Conservation (phyloP, 2,329 filamentous ascomycete species). For the Bimuria novae-zelandiae region DNA sequence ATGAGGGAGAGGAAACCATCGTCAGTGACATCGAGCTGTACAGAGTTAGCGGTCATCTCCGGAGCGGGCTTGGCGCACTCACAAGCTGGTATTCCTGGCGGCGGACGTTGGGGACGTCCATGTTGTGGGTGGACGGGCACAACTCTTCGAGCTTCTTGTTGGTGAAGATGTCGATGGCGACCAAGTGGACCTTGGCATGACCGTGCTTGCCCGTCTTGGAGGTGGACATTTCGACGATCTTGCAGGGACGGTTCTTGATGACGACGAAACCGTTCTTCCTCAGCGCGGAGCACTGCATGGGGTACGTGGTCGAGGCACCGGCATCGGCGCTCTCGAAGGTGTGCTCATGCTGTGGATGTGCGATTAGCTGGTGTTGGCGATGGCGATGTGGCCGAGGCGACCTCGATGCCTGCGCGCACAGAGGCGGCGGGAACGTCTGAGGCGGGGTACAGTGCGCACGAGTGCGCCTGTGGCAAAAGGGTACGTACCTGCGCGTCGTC, state of each 20-base stretch:
- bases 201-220: constrained; percentile 99
- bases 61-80: constrained; percentile 56
- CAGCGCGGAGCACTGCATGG: constrained; percentile 99
- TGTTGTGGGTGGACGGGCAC: constrained; percentile 94
- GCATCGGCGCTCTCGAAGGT: constrained; percentile 94
- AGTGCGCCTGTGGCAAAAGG: constrained; percentile 17
- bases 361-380: constrained; percentile 22
- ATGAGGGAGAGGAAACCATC: constrained; percentile 96
- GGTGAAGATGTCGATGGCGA: constrained; percentile 99
- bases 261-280: constrained; percentile 99
- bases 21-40: constrained; percentile 86
- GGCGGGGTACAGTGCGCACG: constrained; percentile 45
- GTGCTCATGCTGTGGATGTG: constrained; percentile 57
- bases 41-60: constrained; percentile 19
- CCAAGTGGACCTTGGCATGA: constrained; percentile 99
- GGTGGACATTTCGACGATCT: constrained; percentile 99
- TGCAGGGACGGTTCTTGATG: constrained; percentile 99
- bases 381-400: constrained; percentile 9
- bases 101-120: constrained; percentile 94
- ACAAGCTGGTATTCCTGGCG: constrained; percentile 94
- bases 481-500: constrained; percentile 68
- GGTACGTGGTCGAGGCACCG: constrained; percentile 91
- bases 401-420: constrained; percentile 35
- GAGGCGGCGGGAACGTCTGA: constrained; percentile 39
- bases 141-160: constrained; percentile 99